Base-by-base conservation (phyloP, 2,329 filamentous ascomycete species). In the Zasmidium cellare region DNA sequence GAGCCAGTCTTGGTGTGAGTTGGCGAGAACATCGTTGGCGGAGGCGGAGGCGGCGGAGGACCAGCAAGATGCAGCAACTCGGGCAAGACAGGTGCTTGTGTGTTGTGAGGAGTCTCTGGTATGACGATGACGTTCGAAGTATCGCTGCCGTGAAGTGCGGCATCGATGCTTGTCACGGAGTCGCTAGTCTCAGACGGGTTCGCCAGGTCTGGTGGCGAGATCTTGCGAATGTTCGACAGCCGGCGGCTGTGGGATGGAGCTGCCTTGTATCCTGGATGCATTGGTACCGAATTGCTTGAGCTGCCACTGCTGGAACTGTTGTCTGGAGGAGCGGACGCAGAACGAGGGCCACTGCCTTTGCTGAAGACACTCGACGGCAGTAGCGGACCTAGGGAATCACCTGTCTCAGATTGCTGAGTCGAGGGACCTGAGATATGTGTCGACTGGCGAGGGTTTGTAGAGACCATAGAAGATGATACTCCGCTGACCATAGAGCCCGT, bases 21-120 rank as follows among this genome's bases (percentile, higher is more conserved):
- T 73, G 48, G 77, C 78, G 57, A 53, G 28, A 65, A 67, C 54
- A 72, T 70, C 18, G 67, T 64, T 24, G 74, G 73, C n/a, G 72
- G 72, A 1, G 74, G 74, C 28, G 73, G 72, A 12, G 74, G 74
- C 9, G 73, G 70, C 0, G 82, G 82, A 11, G 82, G 82, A 9
- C 72, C 76, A 22, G 79, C 80, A 16, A 87, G 75, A 69, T 87
- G 85, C 66, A 86, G 84, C 9, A 87, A 77, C 66, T 87, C 83
- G 6, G 84, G 82, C 18, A 87, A 76, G 48, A 71, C 61, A 9
- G 55, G 53, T n/a, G 60, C 16, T 16, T 54, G 31, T 31, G 46
- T 22, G 9, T 20, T n/a, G 14, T 28, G 58, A 1, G 49, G 45
- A 3, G 59, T 57, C 38, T 64, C 61, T 49, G 76, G 74, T 41